Base-by-base conservation (phyloP, 352 stramenopile genomes). In the Phytopythium mirpurense region DNA sequence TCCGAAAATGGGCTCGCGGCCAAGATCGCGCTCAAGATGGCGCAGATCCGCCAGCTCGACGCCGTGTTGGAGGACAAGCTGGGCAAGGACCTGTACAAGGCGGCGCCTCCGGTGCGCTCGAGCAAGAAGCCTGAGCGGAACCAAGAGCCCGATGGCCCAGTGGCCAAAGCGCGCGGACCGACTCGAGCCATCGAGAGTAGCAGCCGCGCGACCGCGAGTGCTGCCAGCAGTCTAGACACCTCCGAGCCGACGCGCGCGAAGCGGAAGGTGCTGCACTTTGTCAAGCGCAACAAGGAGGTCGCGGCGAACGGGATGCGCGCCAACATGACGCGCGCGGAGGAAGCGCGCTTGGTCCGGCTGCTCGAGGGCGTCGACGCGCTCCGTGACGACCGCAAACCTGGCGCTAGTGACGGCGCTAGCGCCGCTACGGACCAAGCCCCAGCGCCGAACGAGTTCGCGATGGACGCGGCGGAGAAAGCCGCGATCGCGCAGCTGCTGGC, bases 11-110 rank as follows among this genome's bases (percentile, higher is more conserved):
- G 52, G 11, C 44, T 86, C 24, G 60, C 65, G 21, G 63, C 74
- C 35, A 90, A 88, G 51, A 86, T 90, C 35, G 79, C 76, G n/a
- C 55, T 88, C 36, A 88, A 88, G 57, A 83, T 86, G 62, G 74
- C 76, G 21, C 72, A 70, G 8, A 76, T 90, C 42, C 72, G 72
- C 24, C 76, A 86, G 36, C 52, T 86, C 10, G 79, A 90, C 48
- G 58, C 51, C 0, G 64, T 86, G 35, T 47, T 90, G 29, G 74
- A 87, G 36, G 70, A 84, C 10, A 86, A 86, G 57, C 61, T 85
- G 8, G 76, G 76, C 16, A 82, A 78, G 52, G 78, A 80, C 26
- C 47, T 88, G 40, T 88, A 87, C 29, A n/a, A 52, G 34, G 46
- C 50, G 7, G 5, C n/a, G n/a, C n/a, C 31, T 9, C 27, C 62